Base-by-base conservation (phyloP, 2,329 filamentous ascomycete genomes). In the Colletotrichum gloeosporioides region DNA sequence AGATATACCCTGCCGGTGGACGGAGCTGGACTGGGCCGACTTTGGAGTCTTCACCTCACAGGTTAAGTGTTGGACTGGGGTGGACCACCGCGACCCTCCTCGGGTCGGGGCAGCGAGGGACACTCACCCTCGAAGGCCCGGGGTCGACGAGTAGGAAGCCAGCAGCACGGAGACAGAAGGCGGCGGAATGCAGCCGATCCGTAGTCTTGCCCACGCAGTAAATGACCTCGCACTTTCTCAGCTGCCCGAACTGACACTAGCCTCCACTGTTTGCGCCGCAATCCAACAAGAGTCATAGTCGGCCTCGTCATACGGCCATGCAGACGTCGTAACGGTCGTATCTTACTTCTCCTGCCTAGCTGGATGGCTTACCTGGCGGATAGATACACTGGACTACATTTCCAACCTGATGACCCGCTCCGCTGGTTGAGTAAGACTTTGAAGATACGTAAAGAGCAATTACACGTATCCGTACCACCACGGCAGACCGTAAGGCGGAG, bases 191-290 rank as follows among this genome's bases (percentile, higher is more conserved):
- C 71, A 57, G 18, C 66, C 71, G 59, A 73, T 31, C 66, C 71
- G 68, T 39, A 61, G 44, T 69, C 44, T 49, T 49, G 44, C 44
- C 44, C n/a, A 3, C n/a, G n/a, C 12, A 8, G 44, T 53, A 13
- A 53, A 13, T 62, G 36, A 25, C 73, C 62, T 73, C 62, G 69
- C 63, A 67, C 66, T 63, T 63, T 67, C 27, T 67, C 62, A 67
- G 67, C 55, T 75, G 36, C 73, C 73, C 73, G 55, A 73, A 73
- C 34, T 53, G 73, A 57, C 31, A 22, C 63, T 73, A 73, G 73
- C 39, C 32, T 61, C 53, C 44, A 53, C 44, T 32, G 53, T 44
- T 49, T 44, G 55, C 66, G 66, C 66, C 66, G 53, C 66, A 59
- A 29, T 39, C 29, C 39, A 44, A 22, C 25, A 34, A 49, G 25